phyloP scores from a whole-genome alignment of 2,329 filamentous ascomycete species.

The Pyricularia grisea region DNA sequence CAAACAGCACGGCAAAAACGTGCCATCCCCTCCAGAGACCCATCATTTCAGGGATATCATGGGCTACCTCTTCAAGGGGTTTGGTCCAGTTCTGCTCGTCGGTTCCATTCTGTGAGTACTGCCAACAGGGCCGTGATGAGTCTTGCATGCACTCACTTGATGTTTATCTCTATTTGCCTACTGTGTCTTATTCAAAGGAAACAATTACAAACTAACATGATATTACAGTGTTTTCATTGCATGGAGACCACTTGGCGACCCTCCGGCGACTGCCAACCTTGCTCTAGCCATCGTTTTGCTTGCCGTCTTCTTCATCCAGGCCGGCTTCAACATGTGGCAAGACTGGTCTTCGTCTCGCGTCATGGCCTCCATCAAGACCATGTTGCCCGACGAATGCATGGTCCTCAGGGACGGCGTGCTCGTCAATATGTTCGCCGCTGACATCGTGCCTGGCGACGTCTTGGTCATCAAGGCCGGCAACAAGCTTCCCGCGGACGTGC shows the following conservation, averaged over 20 bases:
- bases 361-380: constrained; percentile 71
- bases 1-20: constrained; percentile 56
- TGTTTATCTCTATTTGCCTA: no score
- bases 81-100: constrained; percentile 60
- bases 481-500: constrained; percentile 65
- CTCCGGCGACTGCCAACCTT: constrained; percentile 59
- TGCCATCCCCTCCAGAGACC: constrained; percentile 55
- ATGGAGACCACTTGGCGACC: constrained; percentile 66
- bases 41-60: constrained; percentile 47
- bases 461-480: constrained; percentile 61
- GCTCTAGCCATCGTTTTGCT: constrained; percentile 66
- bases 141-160: neutral
- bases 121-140: no score
- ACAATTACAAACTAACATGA: neutral
- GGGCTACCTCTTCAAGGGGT: constrained; percentile 70
- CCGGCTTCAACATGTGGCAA: constrained; percentile 60
- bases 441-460: constrained; percentile 65
- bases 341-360: constrained; percentile 70
- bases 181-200: neutral
- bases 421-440: constrained; percentile 32
- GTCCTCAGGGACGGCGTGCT: constrained; percentile 49
- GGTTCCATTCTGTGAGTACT: constrained; percentile 45
- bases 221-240: constrained; percentile 53
- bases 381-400: constrained; percentile 67
- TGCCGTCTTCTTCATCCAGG: constrained; percentile 60